Conservation (phyloP, 1,284 basidiomycete genomes). For the Cystobasidiaceae sp. region DNA sequence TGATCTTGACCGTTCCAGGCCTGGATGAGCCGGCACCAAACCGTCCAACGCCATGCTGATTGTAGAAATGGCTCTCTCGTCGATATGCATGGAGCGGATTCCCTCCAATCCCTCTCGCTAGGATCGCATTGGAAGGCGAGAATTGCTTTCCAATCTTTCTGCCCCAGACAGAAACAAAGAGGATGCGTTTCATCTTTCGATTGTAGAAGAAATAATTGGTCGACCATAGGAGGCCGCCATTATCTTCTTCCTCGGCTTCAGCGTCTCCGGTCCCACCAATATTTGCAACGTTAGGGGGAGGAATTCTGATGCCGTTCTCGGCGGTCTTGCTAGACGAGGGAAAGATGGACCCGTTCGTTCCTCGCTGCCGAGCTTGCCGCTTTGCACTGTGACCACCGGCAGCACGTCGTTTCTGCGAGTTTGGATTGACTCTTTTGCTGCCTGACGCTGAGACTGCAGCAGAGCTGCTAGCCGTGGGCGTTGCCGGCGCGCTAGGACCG, state of each 20-base stretch:
- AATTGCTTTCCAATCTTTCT: constrained; percentile 56
- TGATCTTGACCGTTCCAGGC: constrained; percentile 2
- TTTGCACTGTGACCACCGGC: constrained; percentile 50
- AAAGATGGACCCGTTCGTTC: neutral
- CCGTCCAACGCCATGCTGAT: neutral
- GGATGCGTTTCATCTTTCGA: constrained; percentile 78
- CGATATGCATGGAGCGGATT: constrained; percentile 14
- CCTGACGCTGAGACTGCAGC: constrained; percentile 58
- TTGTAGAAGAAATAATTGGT: constrained; percentile 98
- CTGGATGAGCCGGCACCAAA: neutral
- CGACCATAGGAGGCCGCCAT: constrained; percentile 87
- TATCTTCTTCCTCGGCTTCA: constrained; percentile 64
- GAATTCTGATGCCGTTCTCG: neutral
- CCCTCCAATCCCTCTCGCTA: constrained; percentile 1
- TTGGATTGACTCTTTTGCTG: neutral
- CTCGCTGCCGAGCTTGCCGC: neutral
- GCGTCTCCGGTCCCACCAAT: neutral
- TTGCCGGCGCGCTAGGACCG: constrained; percentile 50
- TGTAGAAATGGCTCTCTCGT: neutral
- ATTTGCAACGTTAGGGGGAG: neutral
- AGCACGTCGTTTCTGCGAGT: neutral
- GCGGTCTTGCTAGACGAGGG: neutral
- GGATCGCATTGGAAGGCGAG: constrained; percentile 1
- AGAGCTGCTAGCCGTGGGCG: constrained; percentile 52
- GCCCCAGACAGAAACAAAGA: constrained; percentile 94